A percentile compares a stretch with the other conserved stretches of the same genome.
phyloP scores from a whole-genome alignment of 192 early-diverging fungal species.

The Kickxella alabastrina region DNA sequence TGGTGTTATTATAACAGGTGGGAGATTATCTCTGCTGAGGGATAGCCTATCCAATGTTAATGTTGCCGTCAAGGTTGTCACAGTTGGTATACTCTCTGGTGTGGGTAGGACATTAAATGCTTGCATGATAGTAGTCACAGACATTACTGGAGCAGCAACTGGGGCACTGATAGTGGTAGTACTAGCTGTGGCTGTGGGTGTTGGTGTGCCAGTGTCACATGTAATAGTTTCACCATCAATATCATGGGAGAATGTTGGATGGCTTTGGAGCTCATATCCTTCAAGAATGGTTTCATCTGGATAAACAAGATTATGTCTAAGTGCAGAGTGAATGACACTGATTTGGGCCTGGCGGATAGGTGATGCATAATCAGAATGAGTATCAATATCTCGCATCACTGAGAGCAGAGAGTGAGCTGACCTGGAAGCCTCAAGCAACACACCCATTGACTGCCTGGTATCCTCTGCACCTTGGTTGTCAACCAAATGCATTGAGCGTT shows the following conservation, averaged over 20 bases:
- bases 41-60: no score
- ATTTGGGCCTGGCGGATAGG: slow-evolving; percentile 5
- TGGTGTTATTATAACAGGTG: no score
- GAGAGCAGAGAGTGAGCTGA: slow-evolving; percentile 24
- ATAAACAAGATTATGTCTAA: slow-evolving; percentile 11
- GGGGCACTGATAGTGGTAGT: neutral
- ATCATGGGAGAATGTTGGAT: neutral
- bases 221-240: neutral
- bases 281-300: slow-evolving; percentile 8
- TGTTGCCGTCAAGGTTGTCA: no score
- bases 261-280: neutral
- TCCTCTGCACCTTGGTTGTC: no score
- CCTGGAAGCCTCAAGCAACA: slow-evolving; percentile 6
- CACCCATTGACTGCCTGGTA: no score
- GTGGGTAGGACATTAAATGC: no score
- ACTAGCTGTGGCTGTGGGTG: no score
- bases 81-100: no score
- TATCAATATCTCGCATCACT: slow-evolving; percentile 24
- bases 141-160: neutral
- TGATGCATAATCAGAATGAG: slow-evolving; percentile 12
- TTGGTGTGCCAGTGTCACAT: neutral
- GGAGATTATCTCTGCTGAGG: no score
- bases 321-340: slow-evolving; percentile 3
- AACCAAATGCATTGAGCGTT: no score
- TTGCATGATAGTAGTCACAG: no score